Percentiles rank a stretch among this genome's conserved stretches.
These are phyloP conservation scores for Casuarina equisetifolia DNA, from an alignment of 306 rosid genomes.

Conservation along the genomic window DNA sequence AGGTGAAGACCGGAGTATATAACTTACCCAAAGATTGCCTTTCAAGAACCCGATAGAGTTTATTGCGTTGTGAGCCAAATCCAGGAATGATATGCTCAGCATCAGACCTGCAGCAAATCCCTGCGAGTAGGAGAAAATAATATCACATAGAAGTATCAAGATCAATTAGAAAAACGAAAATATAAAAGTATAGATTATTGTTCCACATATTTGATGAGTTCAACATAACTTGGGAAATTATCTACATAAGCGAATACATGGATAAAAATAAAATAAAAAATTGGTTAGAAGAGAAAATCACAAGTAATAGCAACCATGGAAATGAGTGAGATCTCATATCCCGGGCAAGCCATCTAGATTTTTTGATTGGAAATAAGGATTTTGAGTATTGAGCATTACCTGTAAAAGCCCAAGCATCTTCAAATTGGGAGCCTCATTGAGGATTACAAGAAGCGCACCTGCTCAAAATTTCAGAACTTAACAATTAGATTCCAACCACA, in stretches of 20 bases:
- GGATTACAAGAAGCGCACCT: constrained; percentile 86
- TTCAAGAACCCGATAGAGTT: constrained; percentile 92
- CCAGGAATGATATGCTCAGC: constrained; percentile 95
- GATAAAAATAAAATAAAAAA: not conserved
- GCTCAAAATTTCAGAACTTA: constrained; percentile 35
- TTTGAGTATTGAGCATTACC: constrained; percentile 37
- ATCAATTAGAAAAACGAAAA: not conserved
- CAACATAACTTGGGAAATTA: not conserved
- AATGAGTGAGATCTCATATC: not conserved
- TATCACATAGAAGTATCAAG: not conserved
- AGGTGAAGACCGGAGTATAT: constrained; percentile 2
- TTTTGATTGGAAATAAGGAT: not conserved
- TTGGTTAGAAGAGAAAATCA: not conserved
- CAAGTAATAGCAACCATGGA: not conserved
- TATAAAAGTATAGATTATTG: not conserved
- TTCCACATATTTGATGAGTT: not conserved
- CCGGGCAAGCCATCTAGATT: not conserved
- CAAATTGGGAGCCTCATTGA: constrained; percentile 78
- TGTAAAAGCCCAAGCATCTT: constrained; percentile 91
- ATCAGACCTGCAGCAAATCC: constrained; percentile 98
- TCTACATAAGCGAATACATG: not conserved
- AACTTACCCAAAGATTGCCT: constrained; percentile 88
- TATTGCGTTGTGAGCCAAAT: constrained; percentile 94
- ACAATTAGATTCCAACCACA: constrained; percentile 29
- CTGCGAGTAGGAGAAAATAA: constrained; percentile 38